Evolutionary conservation across 106 monocot species (phyloP).

Genomic region (Allium fistulosum): DNA sequence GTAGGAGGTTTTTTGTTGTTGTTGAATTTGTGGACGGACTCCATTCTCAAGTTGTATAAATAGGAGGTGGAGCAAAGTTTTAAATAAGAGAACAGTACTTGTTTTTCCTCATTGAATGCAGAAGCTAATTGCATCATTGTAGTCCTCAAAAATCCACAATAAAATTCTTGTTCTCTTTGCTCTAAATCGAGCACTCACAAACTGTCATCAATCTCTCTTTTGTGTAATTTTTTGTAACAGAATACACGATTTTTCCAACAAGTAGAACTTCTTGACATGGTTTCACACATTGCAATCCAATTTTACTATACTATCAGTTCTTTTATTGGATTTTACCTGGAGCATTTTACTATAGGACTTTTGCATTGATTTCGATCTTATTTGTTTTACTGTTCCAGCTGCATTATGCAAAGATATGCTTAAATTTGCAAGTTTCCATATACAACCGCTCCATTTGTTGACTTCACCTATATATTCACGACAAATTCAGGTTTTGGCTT

Average conservation of each 20-base stretch:
- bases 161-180: too few species aligned
- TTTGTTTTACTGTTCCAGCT: conserved; percentile 57
- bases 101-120: too few species aligned
- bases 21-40: too few species aligned
- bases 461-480: conserved; percentile 66
- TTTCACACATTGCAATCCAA: conserved; percentile 83
- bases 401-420: conserved; percentile 79
- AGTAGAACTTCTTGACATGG: conserved; percentile 68
- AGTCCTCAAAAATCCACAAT: too few species aligned
- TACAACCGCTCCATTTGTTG: conserved; percentile 49
- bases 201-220: not conserved
- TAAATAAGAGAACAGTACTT: too few species aligned
- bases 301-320: conserved; percentile 79
- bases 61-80: too few species aligned
- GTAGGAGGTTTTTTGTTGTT: too few species aligned
- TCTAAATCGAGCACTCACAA: too few species aligned
- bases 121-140: too few species aligned
- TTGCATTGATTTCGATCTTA: conserved; percentile 44
- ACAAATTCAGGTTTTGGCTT: conserved; percentile 77
- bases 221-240: too few species aligned
- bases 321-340: conserved; percentile 28
- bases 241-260: too few species aligned
- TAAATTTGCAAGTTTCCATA: conserved; percentile 62
- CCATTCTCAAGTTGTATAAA: too few species aligned
- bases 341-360: conserved; percentile 30